phyloP scores from a whole-genome alignment of 306 rosid genomes.

The Aeschynomene evenia region DNA sequence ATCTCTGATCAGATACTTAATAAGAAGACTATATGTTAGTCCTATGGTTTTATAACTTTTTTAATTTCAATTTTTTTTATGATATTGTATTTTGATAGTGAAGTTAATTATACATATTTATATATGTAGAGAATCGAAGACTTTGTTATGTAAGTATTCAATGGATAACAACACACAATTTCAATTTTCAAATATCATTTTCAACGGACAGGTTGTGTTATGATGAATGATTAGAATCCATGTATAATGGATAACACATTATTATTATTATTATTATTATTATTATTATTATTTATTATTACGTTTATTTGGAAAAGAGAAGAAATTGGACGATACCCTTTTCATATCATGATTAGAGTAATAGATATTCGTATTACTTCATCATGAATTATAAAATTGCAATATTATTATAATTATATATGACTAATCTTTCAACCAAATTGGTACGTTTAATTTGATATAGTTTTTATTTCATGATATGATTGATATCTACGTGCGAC shows the following conservation, averaged over 20 bases:
- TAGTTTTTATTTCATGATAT: background rate
- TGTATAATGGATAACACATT: background rate
- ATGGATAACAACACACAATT: background rate
- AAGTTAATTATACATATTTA: conserved; percentile 4
- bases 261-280: conserved; percentile 2
- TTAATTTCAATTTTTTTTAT: too few species aligned
- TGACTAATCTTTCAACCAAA: conserved; percentile 16
- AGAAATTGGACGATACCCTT: conserved; percentile 21
- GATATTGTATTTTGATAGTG: conserved; percentile 3
- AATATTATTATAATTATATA: background rate
- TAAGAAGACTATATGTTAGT: too few species aligned
- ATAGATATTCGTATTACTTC: background rate
- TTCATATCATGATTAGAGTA: conserved; percentile 29
- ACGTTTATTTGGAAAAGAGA: background rate
- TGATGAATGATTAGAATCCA: conserved; percentile 7
- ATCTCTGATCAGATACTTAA: too few species aligned
- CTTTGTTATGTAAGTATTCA: conserved; percentile 11
- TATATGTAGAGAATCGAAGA: background rate
- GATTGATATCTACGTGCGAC: conserved; percentile 6
- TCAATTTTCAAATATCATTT: conserved; percentile 9
- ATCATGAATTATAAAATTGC: background rate
- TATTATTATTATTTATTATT: too few species aligned
- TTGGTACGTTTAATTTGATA: background rate
- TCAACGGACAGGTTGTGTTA: conserved; percentile 4
- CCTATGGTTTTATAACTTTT: too few species aligned